Conservation (phyloP, 2,329 filamentous ascomycete genomes). For the Metarhizium album region DNA sequence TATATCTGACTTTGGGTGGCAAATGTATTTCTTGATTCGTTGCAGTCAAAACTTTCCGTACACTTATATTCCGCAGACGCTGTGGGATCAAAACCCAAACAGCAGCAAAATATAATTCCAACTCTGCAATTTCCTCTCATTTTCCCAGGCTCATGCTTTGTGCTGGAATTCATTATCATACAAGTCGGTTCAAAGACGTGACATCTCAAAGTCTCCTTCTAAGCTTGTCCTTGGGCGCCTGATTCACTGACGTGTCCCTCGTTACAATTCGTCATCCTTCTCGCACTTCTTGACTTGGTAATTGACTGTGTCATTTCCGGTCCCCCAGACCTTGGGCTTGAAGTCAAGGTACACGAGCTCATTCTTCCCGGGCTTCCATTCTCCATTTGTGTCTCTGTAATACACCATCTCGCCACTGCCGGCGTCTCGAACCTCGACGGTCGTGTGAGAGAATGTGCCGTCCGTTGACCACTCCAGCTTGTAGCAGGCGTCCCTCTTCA, state of each 20-base stretch:
- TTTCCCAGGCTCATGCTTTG: no score
- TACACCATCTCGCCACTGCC: slow-evolving; percentile 29
- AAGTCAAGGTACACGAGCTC: slow-evolving; percentile 36
- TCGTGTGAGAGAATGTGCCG: slow-evolving; percentile 28
- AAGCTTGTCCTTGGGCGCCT: no score
- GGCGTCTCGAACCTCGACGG: slow-evolving; percentile 24
- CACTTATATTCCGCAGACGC: no score
- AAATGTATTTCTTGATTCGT: no score
- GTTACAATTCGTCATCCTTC: slow-evolving; percentile 1
- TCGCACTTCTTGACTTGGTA: slow-evolving; percentile 23
- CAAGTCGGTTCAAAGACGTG: no score
- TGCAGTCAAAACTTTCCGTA: no score
- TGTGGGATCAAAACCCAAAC: no score
- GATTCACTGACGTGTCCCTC: not conserved
- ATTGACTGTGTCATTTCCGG: slow-evolving; percentile 32
- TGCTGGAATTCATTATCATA: no score
- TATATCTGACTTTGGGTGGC: no score
- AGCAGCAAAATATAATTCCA: no score
- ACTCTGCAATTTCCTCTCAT: no score
- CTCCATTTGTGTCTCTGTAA: slow-evolving; percentile 33
- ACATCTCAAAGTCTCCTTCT: no score
- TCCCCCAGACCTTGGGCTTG: slow-evolving; percentile 32
- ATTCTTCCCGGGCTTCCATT: slow-evolving; percentile 33
- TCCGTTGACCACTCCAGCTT: slow-evolving; percentile 28
- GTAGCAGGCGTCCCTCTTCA: slow-evolving; percentile 28